These are phyloP conservation scores for Candida lessepsii DNA, from an alignment of 805 yeast genomes.

Conservation along the genomic window DNA sequence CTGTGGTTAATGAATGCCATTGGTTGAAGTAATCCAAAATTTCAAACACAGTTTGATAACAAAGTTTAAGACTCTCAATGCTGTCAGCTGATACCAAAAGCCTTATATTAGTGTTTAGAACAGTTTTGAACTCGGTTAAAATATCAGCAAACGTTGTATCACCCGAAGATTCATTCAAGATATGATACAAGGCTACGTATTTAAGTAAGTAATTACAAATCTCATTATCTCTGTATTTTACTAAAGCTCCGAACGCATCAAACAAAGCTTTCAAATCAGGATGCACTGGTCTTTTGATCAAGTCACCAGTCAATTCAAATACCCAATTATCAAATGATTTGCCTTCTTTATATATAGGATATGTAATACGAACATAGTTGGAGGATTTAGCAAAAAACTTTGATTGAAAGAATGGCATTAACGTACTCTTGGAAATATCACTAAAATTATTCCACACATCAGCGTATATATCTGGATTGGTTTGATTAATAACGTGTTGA, in stretches of 20 bases:
- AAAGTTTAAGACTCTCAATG: slow-evolving; percentile 56
- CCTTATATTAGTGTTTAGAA: slow-evolving; percentile 43
- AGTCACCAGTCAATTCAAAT: slow-evolving; percentile 61
- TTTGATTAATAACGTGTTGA: background rate
- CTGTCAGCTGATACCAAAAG: slow-evolving; percentile 49
- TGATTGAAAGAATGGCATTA: slow-evolving; percentile 73
- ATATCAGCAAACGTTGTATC: slow-evolving; percentile 43
- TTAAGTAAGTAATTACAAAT: slow-evolving; percentile 75
- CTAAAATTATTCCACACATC: slow-evolving; percentile 63
- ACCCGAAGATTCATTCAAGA: slow-evolving; percentile 35
- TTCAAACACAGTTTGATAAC: slow-evolving; percentile 72
- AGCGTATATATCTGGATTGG: slow-evolving; percentile 16
- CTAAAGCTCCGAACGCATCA: slow-evolving; percentile 59
- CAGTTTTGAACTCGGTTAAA: slow-evolving; percentile 54
- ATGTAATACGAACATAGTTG: slow-evolving; percentile 45
- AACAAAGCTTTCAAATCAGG: slow-evolving; percentile 43
- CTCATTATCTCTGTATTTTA: slow-evolving; percentile 67
- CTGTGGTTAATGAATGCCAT: slow-evolving; percentile 55
- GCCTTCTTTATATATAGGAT: slow-evolving; percentile 62
- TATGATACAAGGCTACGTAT: slow-evolving; percentile 65
- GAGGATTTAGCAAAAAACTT: slow-evolving; percentile 53
- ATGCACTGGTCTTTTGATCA: slow-evolving; percentile 47
- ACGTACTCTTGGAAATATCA: slow-evolving; percentile 65
- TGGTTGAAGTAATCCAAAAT: slow-evolving; percentile 81
- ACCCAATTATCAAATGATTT: slow-evolving; percentile 72